phyloP scores from a whole-genome alignment of 108 stramenopile genomes.

The Chaetoceros tenuissimus region DNA sequence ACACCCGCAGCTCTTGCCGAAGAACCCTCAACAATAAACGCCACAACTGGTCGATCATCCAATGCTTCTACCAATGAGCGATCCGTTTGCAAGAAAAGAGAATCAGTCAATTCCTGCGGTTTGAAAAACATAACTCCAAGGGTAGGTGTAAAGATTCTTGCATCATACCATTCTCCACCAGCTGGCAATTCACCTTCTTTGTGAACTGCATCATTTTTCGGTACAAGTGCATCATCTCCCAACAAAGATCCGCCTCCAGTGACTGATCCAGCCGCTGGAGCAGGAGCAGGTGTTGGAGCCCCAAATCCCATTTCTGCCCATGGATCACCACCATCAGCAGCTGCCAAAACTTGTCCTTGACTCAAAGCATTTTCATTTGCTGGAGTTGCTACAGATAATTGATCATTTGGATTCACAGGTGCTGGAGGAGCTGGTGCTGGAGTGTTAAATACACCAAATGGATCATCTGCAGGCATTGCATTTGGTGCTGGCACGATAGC shows the following conservation, averaged over 20 bases:
- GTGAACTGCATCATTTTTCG: constrained; percentile 22
- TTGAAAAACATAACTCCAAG: constrained; percentile 93
- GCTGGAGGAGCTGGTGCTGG: constrained; percentile 34
- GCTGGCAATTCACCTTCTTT: constrained; percentile 66
- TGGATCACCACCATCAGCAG: constrained; percentile 34
- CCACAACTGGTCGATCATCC: constrained; percentile 79
- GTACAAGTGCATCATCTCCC: constrained; percentile 16
- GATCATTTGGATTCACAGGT: constrained; percentile 6
- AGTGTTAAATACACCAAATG: constrained; percentile 43
- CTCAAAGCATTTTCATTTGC: constrained; percentile 13
- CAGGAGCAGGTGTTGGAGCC: constrained; percentile 19
- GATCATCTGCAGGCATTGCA: constrained; percentile 10
- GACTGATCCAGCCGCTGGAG: constrained; percentile 3
- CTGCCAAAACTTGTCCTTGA: constrained; percentile 15
- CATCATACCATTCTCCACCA: constrained; percentile 86
- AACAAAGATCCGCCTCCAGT: constrained; percentile 18
- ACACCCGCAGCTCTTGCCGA: constrained; percentile 76
- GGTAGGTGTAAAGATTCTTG: constrained; percentile 84
- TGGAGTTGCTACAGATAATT: constrained; percentile 2
- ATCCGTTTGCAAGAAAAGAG: constrained; percentile 75
- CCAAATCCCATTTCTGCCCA: constrained; percentile 65
- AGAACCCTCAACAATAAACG: constrained; percentile 83
- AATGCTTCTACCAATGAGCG: constrained; percentile 52
- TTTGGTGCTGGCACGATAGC: constrained; percentile 8
- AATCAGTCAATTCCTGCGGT: constrained; percentile 79